Evolutionary conservation across 2,329 filamentous ascomycete genomes (phyloP).

Genomic region (Sordariomycetes sp.): DNA sequence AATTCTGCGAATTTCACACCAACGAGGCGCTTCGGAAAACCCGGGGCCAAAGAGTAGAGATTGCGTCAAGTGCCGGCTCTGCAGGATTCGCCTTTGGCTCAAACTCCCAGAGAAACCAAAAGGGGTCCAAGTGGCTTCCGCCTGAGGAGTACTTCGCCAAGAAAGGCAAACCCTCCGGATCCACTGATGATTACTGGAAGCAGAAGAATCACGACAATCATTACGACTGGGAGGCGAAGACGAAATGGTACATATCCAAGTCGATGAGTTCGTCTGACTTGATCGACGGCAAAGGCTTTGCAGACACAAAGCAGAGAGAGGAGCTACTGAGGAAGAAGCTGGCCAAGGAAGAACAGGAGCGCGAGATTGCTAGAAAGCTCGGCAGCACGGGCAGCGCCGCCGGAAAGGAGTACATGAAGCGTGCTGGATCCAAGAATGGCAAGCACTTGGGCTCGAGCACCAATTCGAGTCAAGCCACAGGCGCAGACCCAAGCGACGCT

Average conservation of each 20-base stretch:
- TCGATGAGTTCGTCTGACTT: conserved; percentile 48
- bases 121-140: conserved; percentile 10
- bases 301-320: conserved; percentile 48
- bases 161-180: conserved; percentile 11
- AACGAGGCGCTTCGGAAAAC: conserved; percentile 69
- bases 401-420: conserved; percentile 62
- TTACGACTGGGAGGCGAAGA: conserved; percentile 51
- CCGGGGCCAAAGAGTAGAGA: conserved; percentile 60
- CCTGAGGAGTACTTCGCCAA: conserved; percentile 12
- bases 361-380: conserved; percentile 61
- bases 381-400: conserved; percentile 54
- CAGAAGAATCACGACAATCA: no score
- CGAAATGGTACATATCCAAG: conserved; percentile 43
- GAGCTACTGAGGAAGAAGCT: conserved; percentile 58
- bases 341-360: conserved; percentile 60
- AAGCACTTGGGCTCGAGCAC: neutral
- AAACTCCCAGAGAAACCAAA: conserved; percentile 10
- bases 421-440: conserved; percentile 12
- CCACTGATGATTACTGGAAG: no score
- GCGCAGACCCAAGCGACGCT: conserved; percentile 1
- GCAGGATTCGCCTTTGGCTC: conserved; percentile 10
- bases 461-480: conserved; percentile 3
- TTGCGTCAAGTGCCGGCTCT: conserved; percentile 49
- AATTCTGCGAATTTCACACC: conserved; percentile 89
- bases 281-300: conserved; percentile 55